Conservation (phyloP, 352 stramenopile species). For the Phytopythium kandeliae region DNA sequence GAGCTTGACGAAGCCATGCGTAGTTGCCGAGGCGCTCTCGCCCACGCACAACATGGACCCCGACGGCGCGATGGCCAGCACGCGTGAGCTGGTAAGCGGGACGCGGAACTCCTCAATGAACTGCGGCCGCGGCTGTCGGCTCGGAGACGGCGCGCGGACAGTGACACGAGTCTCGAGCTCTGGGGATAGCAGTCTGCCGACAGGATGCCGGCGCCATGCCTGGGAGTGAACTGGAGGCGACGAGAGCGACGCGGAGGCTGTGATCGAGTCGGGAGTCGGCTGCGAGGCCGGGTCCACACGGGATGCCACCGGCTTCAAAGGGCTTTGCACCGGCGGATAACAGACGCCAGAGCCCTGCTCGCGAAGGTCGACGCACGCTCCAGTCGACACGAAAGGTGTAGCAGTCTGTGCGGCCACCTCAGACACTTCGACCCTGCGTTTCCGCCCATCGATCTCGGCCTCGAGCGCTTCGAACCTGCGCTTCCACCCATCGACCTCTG, state of each 20-base stretch:
- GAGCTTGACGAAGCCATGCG: conserved; percentile 41
- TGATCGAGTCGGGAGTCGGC: neutral
- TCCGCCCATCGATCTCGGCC: too few species aligned
- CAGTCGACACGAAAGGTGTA: too few species aligned
- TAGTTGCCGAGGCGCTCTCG: conserved; percentile 23
- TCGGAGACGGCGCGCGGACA: neutral
- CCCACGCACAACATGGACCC: conserved; percentile 47
- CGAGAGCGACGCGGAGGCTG: neutral
- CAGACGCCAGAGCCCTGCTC: too few species aligned
- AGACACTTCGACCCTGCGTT: too few species aligned
- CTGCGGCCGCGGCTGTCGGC: neutral
- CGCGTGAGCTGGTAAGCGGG: conserved; percentile 33
- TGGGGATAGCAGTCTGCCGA: too few species aligned
- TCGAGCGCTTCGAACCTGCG: conserved; percentile 20
- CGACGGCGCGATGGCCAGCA: conserved; percentile 46
- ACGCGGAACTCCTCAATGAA: conserved; percentile 39
- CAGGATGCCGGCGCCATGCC: too few species aligned
- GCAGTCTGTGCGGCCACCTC: too few species aligned
- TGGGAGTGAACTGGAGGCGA: neutral
- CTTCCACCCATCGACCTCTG: conserved; percentile 26
- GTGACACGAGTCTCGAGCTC: neutral
- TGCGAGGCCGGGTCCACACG: conserved; percentile 7
- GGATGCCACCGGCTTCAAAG: neutral
- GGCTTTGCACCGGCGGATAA: neutral
- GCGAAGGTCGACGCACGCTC: too few species aligned